Conservation (phyloP, 768 basidiomycete genomes). For the Dioszegia hungarica region DNA sequence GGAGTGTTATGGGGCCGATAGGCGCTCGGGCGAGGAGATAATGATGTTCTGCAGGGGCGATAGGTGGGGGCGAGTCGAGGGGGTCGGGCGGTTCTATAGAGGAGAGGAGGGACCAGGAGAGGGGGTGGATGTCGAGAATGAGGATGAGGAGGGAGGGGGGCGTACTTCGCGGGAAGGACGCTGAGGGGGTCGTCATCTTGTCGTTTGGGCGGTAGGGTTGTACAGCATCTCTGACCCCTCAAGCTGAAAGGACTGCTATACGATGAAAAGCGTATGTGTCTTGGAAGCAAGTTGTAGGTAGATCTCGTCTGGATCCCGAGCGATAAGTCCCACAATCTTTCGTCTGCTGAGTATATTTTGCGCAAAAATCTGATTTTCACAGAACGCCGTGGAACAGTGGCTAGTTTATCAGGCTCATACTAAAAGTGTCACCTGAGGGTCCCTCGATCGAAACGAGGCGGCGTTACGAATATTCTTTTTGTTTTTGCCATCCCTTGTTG, state of each 20-base stretch:
- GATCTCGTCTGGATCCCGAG: too few relatives aligned
- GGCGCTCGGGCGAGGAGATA: conserved; percentile 21
- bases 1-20: conserved; percentile 59
- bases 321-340: too few relatives aligned
- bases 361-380: not conserved
- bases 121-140: conserved; percentile 76
- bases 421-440: conserved; percentile 10
- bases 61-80: conserved; percentile 1
- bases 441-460: conserved; percentile 13
- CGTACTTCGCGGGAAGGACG: conserved; percentile 12
- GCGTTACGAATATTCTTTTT: conserved; percentile 4
- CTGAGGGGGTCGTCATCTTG: not conserved
- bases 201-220: not conserved
- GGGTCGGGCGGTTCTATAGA: conserved; percentile 23
- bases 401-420: conserved; percentile 14
- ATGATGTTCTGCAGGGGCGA: too few relatives aligned
- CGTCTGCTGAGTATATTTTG: too few relatives aligned
- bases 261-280: too few relatives aligned
- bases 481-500: not conserved
- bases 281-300: too few relatives aligned
- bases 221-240: too few relatives aligned
- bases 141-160: conserved; percentile 64
- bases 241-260: too few relatives aligned
- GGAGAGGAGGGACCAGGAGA: conserved; percentile 76
- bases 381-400: conserved; percentile 13